Base-by-base conservation (phyloP, 2,329 filamentous ascomycete genomes). In the Byssothecium circinans region DNA sequence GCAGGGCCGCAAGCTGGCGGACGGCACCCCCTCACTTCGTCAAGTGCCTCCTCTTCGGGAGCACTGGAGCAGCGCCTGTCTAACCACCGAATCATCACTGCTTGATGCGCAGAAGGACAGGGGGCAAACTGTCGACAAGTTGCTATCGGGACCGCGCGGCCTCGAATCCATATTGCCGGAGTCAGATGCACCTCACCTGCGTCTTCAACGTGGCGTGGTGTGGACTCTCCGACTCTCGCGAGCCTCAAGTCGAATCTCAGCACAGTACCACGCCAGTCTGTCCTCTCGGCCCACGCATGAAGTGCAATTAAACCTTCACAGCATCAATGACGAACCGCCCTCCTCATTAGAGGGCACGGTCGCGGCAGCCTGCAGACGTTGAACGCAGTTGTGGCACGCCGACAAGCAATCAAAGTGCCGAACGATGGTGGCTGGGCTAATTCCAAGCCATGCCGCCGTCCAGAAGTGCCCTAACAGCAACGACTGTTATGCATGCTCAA, bases 131-230 rank as follows among this genome's bases (percentile, higher is more conserved):
- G 48, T 43, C 43, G 34, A 36, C 22, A 41, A 25, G 33, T 22
- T 41, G 29, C 12, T 32, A 5, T 32, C 10, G 29, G 29, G 29
- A 14, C 29, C 29, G 29, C 29, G 47, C 48, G 43, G 41, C 46
- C 43, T 29, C 38, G 39, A 45, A 57, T 47, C 59, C 56, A 57
- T 47, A 53, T 49, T 56, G 50, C 54, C 56, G 56, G 52, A 32
- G 45, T 43, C 46, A 10, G 23, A 50, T 47, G 19, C 52, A 53
- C 46, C 17, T 47, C 43, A 52, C 53, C 43, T 61, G 56, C 53
- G 47, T 51, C 34, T 37, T 41, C 45, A 56, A 57, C 57, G 54
- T 62, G 54, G 57, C 56, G 45, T 52, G 44, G n/a, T 44, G 49
- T 41, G 44, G 53, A 49, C 45, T 47, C 42, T 39, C 53, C 23